These are phyloP conservation scores for Trichosanthes truncata DNA, from an alignment of 306 rosid species.

Conservation along the genomic window DNA sequence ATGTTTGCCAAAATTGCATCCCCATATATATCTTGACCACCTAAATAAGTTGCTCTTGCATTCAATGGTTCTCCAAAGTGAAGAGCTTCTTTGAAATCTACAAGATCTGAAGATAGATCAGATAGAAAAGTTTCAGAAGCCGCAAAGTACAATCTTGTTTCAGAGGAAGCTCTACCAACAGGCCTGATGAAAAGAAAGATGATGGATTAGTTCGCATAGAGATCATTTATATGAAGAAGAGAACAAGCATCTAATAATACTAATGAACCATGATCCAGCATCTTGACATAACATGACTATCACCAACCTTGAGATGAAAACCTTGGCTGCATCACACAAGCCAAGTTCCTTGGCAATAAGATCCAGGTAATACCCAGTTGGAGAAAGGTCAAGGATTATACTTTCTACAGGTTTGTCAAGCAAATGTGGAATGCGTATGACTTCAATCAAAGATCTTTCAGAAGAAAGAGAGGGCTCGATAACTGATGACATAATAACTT, in stretches of 20 bases:
- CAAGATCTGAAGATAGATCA: constrained; percentile 32
- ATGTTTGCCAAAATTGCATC: constrained; percentile 81
- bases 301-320: constrained; percentile 74
- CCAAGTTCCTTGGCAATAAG: constrained; percentile 69
- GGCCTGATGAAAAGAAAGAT: constrained; percentile 40
- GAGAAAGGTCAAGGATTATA: constrained; percentile 44
- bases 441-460: constrained; percentile 36
- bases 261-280: constrained; percentile 2
- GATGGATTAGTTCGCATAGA: neutral
- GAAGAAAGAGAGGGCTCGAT: constrained; percentile 18
- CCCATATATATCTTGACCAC: constrained; percentile 69
- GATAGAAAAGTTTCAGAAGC: constrained; percentile 36
- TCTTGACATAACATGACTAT: neutral
- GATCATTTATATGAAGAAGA: constrained; percentile 1
- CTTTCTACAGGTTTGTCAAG: constrained; percentile 45
- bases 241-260: constrained; percentile 1
- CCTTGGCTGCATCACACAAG: constrained; percentile 42
- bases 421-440: constrained; percentile 50
- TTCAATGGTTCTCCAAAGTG: constrained; percentile 38
- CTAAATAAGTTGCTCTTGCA: constrained; percentile 72
- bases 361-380: constrained; percentile 66
- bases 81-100: constrained; percentile 31
- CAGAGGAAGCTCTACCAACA: constrained; percentile 83
- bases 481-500: constrained; percentile 33
- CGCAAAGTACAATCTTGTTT: constrained; percentile 65